phyloP scores from a whole-genome alignment of 352 stramenopile species.

The Globisporangium nodosum region DNA sequence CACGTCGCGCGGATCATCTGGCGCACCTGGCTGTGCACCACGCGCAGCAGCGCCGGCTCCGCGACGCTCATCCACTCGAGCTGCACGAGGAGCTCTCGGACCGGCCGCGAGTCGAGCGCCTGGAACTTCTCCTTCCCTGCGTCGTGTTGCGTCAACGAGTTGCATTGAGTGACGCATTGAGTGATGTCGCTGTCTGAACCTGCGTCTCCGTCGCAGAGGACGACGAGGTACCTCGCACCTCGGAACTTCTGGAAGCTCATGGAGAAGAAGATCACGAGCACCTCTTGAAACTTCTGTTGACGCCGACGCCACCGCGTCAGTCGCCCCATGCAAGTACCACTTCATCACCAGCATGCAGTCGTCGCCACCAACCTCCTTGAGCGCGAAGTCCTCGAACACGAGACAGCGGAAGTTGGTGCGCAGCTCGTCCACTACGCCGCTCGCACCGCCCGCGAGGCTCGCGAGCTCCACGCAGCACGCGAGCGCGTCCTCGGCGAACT shows the following conservation, averaged over 20 bases:
- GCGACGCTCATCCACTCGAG: conserved; percentile 52
- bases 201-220: neutral
- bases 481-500: conserved; percentile 70
- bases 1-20: conserved; percentile 42
- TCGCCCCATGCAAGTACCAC: too few species aligned
- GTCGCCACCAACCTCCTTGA: conserved; percentile 13
- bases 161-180: neutral
- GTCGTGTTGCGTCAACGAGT: too few species aligned
- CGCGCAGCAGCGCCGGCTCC: conserved; percentile 39
- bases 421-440: conserved; percentile 40
- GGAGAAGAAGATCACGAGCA: conserved; percentile 63
- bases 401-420: conserved; percentile 37
- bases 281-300: conserved; percentile 44
- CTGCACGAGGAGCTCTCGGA: conserved; percentile 45
- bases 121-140: conserved; percentile 44
- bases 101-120: conserved; percentile 39
- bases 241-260: conserved; percentile 70
- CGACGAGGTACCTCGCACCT: neutral
- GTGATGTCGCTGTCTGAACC: neutral
- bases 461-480: conserved; percentile 58
- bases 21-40: conserved; percentile 53
- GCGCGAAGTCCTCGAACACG: conserved; percentile 43
- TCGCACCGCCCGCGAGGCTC: conserved; percentile 41
- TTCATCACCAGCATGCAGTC: neutral
- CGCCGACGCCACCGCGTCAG: neutral